phyloP scores from a whole-genome alignment of 176 grass and related monocot species.

The Saccharum officinarum region DNA sequence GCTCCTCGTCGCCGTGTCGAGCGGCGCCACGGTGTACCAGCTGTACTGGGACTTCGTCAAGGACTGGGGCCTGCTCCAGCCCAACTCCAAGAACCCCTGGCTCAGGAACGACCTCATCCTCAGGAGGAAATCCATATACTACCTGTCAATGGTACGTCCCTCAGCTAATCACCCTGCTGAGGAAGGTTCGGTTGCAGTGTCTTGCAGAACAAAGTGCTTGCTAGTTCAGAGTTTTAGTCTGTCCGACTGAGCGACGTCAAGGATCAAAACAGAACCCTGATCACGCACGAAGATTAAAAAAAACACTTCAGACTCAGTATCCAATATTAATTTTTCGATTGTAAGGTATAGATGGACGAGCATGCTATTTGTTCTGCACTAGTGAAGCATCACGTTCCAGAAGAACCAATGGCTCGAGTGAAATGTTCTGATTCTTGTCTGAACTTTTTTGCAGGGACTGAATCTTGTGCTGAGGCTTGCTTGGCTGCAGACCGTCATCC shows the following conservation, averaged over 20 bases:
- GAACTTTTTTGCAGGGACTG: slow-evolving; percentile 61
- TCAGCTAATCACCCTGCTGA: background rate
- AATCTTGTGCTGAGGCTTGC: slow-evolving; percentile 77
- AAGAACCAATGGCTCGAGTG: background rate
- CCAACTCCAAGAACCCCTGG: slow-evolving; percentile 76
- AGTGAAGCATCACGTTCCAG: background rate
- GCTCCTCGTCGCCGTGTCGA: slow-evolving; percentile 58
- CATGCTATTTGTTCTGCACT: slow-evolving; percentile 14
- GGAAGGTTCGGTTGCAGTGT: background rate
- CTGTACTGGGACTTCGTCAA: slow-evolving; percentile 96
- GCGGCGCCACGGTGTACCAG: slow-evolving; percentile 69
- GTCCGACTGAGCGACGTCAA: background rate
- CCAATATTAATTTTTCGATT: background rate
- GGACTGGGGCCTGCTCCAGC: slow-evolving; percentile 80
- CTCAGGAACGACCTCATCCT: slow-evolving; percentile 75
- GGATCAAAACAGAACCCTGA: background rate
- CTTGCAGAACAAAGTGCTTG: background rate
- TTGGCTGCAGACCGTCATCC: slow-evolving; percentile 82
- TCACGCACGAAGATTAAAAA: background rate
- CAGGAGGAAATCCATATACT: slow-evolving; percentile 70
- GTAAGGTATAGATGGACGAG: background rate
- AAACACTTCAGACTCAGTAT: background rate
- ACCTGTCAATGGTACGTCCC: slow-evolving; percentile 70
- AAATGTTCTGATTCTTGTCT: slow-evolving; percentile 39
- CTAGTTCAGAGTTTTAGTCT: background rate